A percentile compares a stretch with the other conserved stretches of the same genome.
These are phyloP conservation scores for Aegilops sharonensis DNA, from an alignment of 176 grass and related monocot genomes.

Conservation along the genomic window DNA sequence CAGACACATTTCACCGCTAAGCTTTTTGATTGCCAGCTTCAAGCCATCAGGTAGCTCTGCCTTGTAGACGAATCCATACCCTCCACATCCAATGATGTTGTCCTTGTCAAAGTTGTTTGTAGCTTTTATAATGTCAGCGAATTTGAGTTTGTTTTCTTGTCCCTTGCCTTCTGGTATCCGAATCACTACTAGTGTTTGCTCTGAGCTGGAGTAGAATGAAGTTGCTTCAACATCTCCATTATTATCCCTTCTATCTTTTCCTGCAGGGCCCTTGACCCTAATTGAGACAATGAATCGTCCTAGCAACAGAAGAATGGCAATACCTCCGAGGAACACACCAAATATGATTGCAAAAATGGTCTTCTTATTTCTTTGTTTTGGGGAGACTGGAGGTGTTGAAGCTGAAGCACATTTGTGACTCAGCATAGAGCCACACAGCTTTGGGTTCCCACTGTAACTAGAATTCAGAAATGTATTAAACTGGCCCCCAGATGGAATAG, in stretches of 20 bases:
- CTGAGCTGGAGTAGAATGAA: not conserved
- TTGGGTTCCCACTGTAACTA: constrained; percentile 10
- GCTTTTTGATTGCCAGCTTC: constrained; percentile 49
- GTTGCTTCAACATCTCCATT: not conserved
- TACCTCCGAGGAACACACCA: not conserved
- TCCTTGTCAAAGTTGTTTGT: constrained; percentile 51
- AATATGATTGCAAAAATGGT: not conserved
- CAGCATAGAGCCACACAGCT: not conserved
- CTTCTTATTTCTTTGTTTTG: not conserved
- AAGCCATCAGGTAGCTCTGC: constrained; percentile 32
- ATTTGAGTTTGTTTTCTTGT: not conserved
- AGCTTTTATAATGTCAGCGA: constrained; percentile 34
- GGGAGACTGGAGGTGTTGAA: not conserved
- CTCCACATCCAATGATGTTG: constrained; percentile 47
- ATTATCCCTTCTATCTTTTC: not conserved
- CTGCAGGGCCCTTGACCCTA: not conserved
- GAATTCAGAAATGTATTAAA: not conserved
- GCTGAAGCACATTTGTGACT: not conserved
- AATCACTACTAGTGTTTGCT: not conserved
- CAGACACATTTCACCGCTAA: constrained; percentile 37
- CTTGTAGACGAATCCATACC: constrained; percentile 58
- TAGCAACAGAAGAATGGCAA: not conserved
- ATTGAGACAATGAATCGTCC: not conserved
- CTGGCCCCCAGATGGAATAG: constrained; percentile 21
- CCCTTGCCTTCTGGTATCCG: not conserved